Evolutionary conservation across 106 monocot species (phyloP), one percentile per base, ranked within the genome.

Genomic region (Amphibolis antarctica): DNA sequence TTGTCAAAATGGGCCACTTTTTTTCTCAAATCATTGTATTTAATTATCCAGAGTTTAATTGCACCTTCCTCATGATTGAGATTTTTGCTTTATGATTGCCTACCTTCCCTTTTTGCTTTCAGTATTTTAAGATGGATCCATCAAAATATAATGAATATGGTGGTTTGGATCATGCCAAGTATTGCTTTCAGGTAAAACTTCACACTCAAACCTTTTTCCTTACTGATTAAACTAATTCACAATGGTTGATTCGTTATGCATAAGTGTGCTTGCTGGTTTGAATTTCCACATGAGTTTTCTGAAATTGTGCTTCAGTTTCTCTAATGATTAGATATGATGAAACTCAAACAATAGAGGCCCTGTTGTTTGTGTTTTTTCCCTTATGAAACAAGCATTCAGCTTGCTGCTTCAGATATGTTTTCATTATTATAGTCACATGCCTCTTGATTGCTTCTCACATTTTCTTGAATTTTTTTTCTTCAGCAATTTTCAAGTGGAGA

Each of bases 81-180:
- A 19, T 59, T 58, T 13, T 56, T 65, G 11, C 43, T 67, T 23
- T 3, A 42, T 12, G 4, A 67, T 42, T 42, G 21, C 5, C 15
- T 22, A 30, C 24, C 48, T 9, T 66, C 28, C 0, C 50, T 43
- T 42, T 5, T 54, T 53, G 25, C 25, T 53, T 54, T 63, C 86
- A 96, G 96, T 96, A 96, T 82, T 96, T 86, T 71, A 79, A 96
- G 74, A 84, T 96, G 96, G 71, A 90, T 74, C 79, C 77, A 64
- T 24, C 73, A 66, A 81, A 78, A 1, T 96, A 89, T 55, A 67
- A 78, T 74, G 71, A 70, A 52, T 69, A 74, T 74, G 84, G 72
- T 17, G 86, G 86, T 51, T 60, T 90, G 47, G 79, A 86, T 7
- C 94, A 96, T 84, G 80, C 79, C 53, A 69, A 84, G 52, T 96